phyloP scores from a whole-genome alignment of 83 land plant species.

The Thuja plicata region DNA sequence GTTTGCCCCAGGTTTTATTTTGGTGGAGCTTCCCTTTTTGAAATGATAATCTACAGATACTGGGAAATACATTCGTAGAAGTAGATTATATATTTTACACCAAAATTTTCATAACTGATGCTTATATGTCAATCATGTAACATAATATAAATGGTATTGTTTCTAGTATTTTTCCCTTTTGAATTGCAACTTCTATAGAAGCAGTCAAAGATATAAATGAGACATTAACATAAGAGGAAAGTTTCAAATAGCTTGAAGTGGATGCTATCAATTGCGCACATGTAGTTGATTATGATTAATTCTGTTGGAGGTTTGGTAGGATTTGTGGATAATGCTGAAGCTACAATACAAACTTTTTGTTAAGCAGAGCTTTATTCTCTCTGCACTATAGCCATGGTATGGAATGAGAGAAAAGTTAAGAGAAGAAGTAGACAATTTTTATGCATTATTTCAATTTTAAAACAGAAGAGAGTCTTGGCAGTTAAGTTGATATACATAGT shows the following conservation, averaged over 20 bases:
- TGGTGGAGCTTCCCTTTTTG: neutral
- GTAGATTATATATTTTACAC: neutral
- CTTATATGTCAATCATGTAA: neutral
- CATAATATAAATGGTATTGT: neutral
- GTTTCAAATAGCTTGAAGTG: neutral
- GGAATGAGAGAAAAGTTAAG: no score
- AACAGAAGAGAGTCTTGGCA: no score
- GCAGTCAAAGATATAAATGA: neutral
- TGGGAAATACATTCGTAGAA: neutral
- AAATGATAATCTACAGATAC: neutral
- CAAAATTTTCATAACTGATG: neutral
- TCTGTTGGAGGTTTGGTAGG: neutral
- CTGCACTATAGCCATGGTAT: neutral
- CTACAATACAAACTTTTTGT: neutral
- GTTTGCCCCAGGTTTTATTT: conserved; percentile 77
- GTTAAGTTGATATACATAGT: neutral
- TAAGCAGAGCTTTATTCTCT: neutral
- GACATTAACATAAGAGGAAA: neutral
- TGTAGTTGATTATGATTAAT: neutral
- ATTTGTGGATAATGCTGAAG: neutral
- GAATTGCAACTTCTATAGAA: neutral
- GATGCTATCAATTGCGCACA: neutral
- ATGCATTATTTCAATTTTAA: no score
- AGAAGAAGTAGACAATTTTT: no score
- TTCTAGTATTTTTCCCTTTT: neutral